Conservation (phyloP, 2,329 filamentous ascomycete species). For the Dryadomyces sulphureus region DNA sequence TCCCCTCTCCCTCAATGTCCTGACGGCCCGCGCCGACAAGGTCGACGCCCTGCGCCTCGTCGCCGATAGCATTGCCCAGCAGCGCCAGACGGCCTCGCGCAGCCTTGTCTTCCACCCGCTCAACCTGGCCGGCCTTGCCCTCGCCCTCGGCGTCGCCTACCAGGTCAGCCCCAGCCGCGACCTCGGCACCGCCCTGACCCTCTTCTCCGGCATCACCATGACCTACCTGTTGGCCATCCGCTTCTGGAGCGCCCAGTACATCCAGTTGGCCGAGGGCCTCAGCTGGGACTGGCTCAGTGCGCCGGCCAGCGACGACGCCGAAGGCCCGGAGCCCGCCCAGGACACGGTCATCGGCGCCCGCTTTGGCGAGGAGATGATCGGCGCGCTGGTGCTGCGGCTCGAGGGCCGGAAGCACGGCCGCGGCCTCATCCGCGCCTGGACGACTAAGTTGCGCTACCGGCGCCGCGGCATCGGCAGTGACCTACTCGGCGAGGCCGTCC, state of each 20-base stretch:
- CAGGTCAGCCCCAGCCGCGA: slow-evolving; percentile 30
- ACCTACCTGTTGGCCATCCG: slow-evolving; percentile 46
- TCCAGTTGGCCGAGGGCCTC: slow-evolving; percentile 45
- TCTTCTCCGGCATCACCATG: slow-evolving; percentile 48
- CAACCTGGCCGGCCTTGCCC: slow-evolving; percentile 31
- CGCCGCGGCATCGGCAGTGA: slow-evolving; percentile 56
- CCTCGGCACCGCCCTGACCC: slow-evolving; percentile 38
- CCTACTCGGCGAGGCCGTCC: slow-evolving; percentile 59
- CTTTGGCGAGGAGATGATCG: slow-evolving; percentile 55
- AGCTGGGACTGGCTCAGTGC: slow-evolving; percentile 44
- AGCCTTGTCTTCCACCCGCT: slow-evolving; percentile 50
- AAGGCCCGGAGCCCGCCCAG: slow-evolving; percentile 18
- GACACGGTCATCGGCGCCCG: slow-evolving; percentile 51
- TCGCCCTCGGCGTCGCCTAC: slow-evolving; percentile 28
- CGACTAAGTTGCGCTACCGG: slow-evolving; percentile 54
- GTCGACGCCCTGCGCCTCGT: slow-evolving; percentile 56
- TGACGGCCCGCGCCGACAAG: slow-evolving; percentile 43
- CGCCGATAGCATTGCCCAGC: slow-evolving; percentile 70
- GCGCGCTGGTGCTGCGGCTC: slow-evolving; percentile 53
- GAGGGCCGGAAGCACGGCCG: slow-evolving; percentile 39
- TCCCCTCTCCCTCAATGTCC: slow-evolving; percentile 45
- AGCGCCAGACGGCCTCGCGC: slow-evolving; percentile 52
- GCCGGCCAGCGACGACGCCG: slow-evolving; percentile 11
- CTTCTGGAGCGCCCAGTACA: slow-evolving; percentile 45
- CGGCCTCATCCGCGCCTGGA: slow-evolving; percentile 71